Evolutionary conservation across 2,329 filamentous ascomycete genomes (phyloP).

Genomic region (Colletotrichum liaoningense): DNA sequence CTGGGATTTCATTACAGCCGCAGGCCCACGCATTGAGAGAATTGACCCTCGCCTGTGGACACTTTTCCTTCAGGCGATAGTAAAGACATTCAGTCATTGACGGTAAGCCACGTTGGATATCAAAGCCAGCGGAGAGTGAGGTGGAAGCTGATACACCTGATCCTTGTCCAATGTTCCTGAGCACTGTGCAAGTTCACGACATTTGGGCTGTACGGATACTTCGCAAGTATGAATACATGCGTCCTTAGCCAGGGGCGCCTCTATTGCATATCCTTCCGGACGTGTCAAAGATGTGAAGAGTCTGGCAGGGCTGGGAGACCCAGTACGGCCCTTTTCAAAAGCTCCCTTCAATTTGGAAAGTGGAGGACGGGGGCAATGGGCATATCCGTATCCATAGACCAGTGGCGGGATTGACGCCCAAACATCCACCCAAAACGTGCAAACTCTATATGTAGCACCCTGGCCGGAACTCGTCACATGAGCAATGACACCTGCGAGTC

Average conservation of each 20-base stretch:
- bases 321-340: background rate
- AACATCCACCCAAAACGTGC: background rate
- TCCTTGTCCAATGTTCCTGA: background rate
- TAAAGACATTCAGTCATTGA: too few relatives aligned
- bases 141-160: background rate
- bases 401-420: conserved; percentile 5
- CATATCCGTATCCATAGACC: background rate
- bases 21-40: background rate
- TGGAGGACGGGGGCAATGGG: background rate
- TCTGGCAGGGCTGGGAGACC: background rate
- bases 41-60: too few relatives aligned
- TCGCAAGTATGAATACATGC: background rate
- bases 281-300: too few relatives aligned
- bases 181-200: background rate
- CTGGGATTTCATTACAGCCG: background rate
- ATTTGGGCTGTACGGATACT: background rate
- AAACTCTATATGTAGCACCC: background rate
- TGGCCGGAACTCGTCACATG: conserved; percentile 28
- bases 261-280: too few relatives aligned
- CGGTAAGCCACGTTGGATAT: background rate
- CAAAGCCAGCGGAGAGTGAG: background rate
- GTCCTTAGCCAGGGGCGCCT: too few relatives aligned
- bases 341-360: background rate
- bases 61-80: too few relatives aligned
- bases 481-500: conserved; percentile 24